Base-by-base conservation (phyloP, 2,329 filamentous ascomycete species). In the Phyllosticta ampelicida region DNA sequence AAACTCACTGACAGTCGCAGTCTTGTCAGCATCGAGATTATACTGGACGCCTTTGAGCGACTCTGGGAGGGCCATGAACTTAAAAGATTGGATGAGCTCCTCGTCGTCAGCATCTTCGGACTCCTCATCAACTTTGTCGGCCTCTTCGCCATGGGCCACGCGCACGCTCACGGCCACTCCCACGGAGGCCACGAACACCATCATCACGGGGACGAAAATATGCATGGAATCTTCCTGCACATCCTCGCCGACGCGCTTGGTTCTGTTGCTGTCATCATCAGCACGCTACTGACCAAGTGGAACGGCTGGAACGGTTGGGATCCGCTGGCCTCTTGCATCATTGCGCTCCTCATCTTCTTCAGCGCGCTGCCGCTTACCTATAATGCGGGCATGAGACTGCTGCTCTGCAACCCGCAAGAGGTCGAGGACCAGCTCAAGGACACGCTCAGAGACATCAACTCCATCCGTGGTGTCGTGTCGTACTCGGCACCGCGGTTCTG, bases 201-300 rank as follows among this genome's bases (percentile, higher is more conserved):
- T 51, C 67, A 69, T 51, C 87, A 91, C 66, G 87, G 90, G 61
- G 96, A 96, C 70, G 94, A 99, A 66, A 99, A 99, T 69, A 96
- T 99, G 91, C 83, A 94, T 65, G 94, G 94, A 11, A 97, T 99
- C 63, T 99, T 95, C 72, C 78, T 99, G 19, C 94, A 99, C 68
- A 89, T 99, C 54, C 79, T 97, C 26, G 94, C 94, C 5, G 94
- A 99, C 70, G 95, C 94, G 0, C 84, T 97, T 28, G 94, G 94
- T 23, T 96, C 91, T 57, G 87, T 91, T 1, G 94, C 94, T 0
- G 94, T 99, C 53, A 96, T 99, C 61, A 83, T 90, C 30, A 96
- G 90, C 8, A 99, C 94, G 0, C 76, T 89, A 0, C 78, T 97
- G 20, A 95, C 95, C 0, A 86, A 95, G 68, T 85, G 89, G 65